Percentiles rank a stretch among this genome's conserved stretches.
Conservation (phyloP, 164 flowering plant genomes). For the Chimonanthus praecox region DNA sequence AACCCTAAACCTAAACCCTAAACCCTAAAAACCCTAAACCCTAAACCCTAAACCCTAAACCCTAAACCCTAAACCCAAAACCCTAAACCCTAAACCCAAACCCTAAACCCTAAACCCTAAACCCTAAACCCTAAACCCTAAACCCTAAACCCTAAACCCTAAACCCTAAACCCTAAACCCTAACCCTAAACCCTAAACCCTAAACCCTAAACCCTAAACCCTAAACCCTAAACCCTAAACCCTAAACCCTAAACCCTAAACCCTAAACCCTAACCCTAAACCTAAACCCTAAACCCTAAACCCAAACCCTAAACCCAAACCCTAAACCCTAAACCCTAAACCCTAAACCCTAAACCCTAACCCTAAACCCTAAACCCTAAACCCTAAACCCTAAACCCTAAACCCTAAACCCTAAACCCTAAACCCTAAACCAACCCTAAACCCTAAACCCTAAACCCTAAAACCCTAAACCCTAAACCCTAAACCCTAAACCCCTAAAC, state of each 20-base stretch:
- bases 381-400: conserved; percentile 23
- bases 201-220: conserved; percentile 7
- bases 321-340: conserved; percentile 19
- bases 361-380: conserved; percentile 4
- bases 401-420: conserved; percentile 17
- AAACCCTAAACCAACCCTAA: no score
- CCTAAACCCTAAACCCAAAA: no score
- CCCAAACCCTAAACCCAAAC: conserved; percentile 3
- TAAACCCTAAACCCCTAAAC: no score
- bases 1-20: conserved; percentile 17
- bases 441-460: no score
- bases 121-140: conserved; percentile 24
- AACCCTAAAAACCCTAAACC: conserved; percentile 23
- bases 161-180: conserved; percentile 23
- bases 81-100: no score
- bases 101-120: conserved; percentile 19
- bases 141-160: conserved; percentile 20
- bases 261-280: conserved; percentile 19
- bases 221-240: conserved; percentile 19
- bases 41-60: conserved; percentile 18
- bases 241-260: conserved; percentile 22
- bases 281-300: conserved; percentile 20
- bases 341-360: neutral
- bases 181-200: conserved; percentile 20
- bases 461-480: no score